Evolutionary conservation across 495 filamentous ascomycete species (phyloP).

Genomic region (Thermochaetoides thermophila): DNA sequence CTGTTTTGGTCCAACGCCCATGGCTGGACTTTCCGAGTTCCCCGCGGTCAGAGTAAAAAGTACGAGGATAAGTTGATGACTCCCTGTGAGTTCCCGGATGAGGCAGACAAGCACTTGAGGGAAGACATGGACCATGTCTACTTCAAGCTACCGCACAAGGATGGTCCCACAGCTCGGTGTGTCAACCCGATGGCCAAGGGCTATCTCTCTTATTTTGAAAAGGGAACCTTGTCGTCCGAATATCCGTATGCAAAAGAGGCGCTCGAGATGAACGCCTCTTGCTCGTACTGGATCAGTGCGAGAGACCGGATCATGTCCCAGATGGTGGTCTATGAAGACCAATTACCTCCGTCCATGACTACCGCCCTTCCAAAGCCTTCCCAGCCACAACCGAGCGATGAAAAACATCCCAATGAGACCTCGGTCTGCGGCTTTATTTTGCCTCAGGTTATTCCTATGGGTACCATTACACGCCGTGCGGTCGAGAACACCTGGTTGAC

Average conservation of each 20-base stretch:
- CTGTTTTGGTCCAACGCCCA: slow-evolving; percentile 84
- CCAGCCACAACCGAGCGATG: background rate
- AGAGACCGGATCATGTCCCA: slow-evolving; percentile 83
- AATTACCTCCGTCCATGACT: slow-evolving; percentile 24
- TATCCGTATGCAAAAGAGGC: slow-evolving; percentile 84
- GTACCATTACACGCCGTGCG: slow-evolving; percentile 88
- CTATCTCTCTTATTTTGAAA: slow-evolving; percentile 83
- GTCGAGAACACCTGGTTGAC: slow-evolving; percentile 99
- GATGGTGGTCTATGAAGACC: slow-evolving; percentile 75
- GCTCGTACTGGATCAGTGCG: slow-evolving; percentile 97
- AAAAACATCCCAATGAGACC: slow-evolving; percentile 1
- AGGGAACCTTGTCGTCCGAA: slow-evolving; percentile 70
- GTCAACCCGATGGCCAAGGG: slow-evolving; percentile 76
- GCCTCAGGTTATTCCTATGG: slow-evolving; percentile 99
- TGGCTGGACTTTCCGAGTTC: slow-evolving; percentile 84
- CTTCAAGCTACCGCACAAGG: slow-evolving; percentile 92
- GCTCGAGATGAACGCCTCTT: slow-evolving; percentile 93
- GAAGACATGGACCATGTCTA: slow-evolving; percentile 55
- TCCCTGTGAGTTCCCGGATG: slow-evolving; percentile 62
- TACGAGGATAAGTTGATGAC: slow-evolving; percentile 58
- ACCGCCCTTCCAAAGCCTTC: background rate
- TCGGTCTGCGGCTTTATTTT: slow-evolving; percentile 57
- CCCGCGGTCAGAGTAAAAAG: slow-evolving; percentile 41
- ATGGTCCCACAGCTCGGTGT: slow-evolving; percentile 75
- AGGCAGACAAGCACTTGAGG: slow-evolving; percentile 45